phyloP scores from a whole-genome alignment of 2,329 filamentous ascomycete genomes.

The Chalaropsis ovoidea region DNA sequence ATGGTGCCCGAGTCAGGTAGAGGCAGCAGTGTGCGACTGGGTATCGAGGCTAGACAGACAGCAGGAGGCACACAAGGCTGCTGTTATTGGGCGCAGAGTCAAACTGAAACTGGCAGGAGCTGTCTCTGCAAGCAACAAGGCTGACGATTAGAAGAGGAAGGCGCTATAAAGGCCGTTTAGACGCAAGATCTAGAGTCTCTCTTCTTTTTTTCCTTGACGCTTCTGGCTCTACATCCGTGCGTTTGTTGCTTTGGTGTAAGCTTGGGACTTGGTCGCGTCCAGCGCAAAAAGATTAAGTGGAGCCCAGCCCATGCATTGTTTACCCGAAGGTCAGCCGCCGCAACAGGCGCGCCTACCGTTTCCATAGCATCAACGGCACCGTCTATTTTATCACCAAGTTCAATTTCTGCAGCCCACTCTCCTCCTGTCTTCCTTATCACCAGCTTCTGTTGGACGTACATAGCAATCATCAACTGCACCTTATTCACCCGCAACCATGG shows the following conservation, averaged over 20 bases:
- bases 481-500: constrained; percentile 7
- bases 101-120: too few relatives aligned
- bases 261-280: background rate
- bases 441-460: background rate
- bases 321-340: background rate
- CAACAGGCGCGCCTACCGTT: constrained; percentile 6
- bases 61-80: background rate
- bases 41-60: background rate
- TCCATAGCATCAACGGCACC: constrained; percentile 14
- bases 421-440: background rate
- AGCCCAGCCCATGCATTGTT: background rate
- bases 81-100: background rate
- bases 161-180: background rate
- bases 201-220: background rate
- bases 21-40: background rate
- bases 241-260: background rate
- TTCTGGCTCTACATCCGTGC: background rate
- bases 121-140: background rate
- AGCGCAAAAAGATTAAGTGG: constrained; percentile 16
- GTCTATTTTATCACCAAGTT: constrained; percentile 6
- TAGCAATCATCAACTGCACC: background rate
- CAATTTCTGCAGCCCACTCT: background rate
- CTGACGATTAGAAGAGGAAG: background rate
- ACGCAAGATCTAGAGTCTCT: background rate
- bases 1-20: background rate